Evolutionary conservation across 164 flowering plant genomes (phyloP), one percentile per base, ranked within the genome.

Genomic region (Stephania japonica): DNA sequence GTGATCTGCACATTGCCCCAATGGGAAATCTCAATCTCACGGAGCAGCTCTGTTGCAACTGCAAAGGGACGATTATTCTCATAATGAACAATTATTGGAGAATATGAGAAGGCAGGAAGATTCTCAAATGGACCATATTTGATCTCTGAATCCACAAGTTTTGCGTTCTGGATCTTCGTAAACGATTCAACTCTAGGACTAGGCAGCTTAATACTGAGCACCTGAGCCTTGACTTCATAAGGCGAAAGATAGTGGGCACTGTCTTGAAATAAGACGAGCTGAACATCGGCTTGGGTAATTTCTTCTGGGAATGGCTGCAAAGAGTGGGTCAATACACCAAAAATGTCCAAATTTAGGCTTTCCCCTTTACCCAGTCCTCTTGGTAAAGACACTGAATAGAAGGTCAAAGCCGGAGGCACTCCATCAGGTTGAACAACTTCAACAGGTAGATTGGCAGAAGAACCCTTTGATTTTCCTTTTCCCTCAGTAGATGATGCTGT

Each of bases 1-100:
- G 93, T 89, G 65, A 95, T 79, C 78, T 91, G 97, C 73, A 95
- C 87, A 76, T 83, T 91, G 65, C 99, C 99, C 99, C 98, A 95
- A 73, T 95, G 99, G 44, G 98, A 95, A 77, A 93, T 78, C 78
- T 93, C 98, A 75, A 95, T 87, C 82, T 95, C 99, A 25, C 98
- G 82, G 68, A 86, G 85, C 79, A 95, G 83, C 81, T 89, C 88
- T 75, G 82, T 72, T 70, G 96, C 99, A 78, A 93, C 88, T 25
- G 93, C 85, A 83, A 91, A 90, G 50, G 98, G 93, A 25, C 78
- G 80, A 70, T 89, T 89, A 81, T 81, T 86, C 72, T 87, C 94
- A 76, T 84, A 93, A 78, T 95, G 98, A 73, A 91, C 81, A 61
- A 81, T 84, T 32, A 93, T 78, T 12, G 94, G 92, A 50, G 83